Evolutionary conservation across 768 basidiomycete species (phyloP).

Genomic region (Chlorophyllum brunneum): DNA sequence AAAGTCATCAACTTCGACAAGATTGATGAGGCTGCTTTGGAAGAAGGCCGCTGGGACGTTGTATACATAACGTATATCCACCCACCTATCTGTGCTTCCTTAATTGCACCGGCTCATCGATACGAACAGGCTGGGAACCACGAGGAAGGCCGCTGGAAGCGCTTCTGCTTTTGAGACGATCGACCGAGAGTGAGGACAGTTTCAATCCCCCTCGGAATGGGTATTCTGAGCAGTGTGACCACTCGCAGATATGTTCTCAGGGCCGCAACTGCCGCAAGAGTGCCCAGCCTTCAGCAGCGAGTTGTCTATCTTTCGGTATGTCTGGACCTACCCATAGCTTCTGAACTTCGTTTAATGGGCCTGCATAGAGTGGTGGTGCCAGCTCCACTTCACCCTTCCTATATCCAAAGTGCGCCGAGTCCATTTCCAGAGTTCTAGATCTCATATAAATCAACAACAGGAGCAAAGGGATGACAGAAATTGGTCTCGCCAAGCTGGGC

Average conservation of each 20-base stretch:
- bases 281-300: slow-evolving; percentile 48
- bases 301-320: slow-evolving; percentile 70
- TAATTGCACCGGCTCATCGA: background rate
- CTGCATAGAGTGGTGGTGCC: slow-evolving; percentile 42
- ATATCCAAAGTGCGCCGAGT: slow-evolving; percentile 49
- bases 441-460: too few species aligned
- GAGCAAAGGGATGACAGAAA: slow-evolving; percentile 75
- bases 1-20: slow-evolving; percentile 69
- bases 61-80: slow-evolving; percentile 62
- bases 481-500: slow-evolving; percentile 59
- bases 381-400: slow-evolving; percentile 45
- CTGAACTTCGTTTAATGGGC: background rate
- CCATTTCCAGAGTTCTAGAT: too few species aligned
- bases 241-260: slow-evolving; percentile 64
- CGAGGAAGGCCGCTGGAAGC: slow-evolving; percentile 54
- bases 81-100: background rate
- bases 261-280: slow-evolving; percentile 62
- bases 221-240: background rate
- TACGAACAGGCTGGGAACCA: slow-evolving; percentile 57
- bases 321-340: background rate
- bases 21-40: slow-evolving; percentile 45
- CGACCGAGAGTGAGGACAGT: slow-evolving; percentile 58
- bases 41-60: slow-evolving; percentile 64
- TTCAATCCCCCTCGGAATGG: background rate
- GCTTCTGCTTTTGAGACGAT: slow-evolving; percentile 70